Percentiles rank a stretch among this genome's conserved stretches.
Conservation (phyloP, 352 stramenopile genomes). For the Pseudoperonospora humuli region DNA sequence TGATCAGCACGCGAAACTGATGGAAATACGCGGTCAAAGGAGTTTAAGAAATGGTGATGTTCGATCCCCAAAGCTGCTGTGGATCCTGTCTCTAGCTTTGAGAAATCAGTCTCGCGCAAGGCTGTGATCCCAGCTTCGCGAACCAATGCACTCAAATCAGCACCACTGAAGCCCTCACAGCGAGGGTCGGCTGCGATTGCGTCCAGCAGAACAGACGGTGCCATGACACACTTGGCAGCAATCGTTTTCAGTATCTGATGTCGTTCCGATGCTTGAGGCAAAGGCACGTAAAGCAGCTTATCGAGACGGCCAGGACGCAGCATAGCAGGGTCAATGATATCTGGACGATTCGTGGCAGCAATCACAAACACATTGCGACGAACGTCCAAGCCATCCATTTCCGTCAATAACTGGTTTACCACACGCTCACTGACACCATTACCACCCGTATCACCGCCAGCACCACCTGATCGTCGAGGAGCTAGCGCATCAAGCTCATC, state of each 20-base stretch:
- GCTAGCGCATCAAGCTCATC: slow-evolving; percentile 98
- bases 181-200: slow-evolving; percentile 82
- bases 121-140: slow-evolving; percentile 95
- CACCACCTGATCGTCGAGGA: slow-evolving; percentile 81
- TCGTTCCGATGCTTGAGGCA: slow-evolving; percentile 80
- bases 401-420: slow-evolving; percentile 98
- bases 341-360: slow-evolving; percentile 91
- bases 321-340: slow-evolving; percentile 99
- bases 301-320: slow-evolving; percentile 96
- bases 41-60: slow-evolving; percentile 56
- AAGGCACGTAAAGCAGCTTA: slow-evolving; percentile 97
- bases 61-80: slow-evolving; percentile 47
- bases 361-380: slow-evolving; percentile 96
- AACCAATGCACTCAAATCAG: slow-evolving; percentile 95
- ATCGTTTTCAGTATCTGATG: slow-evolving; percentile 90
- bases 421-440: slow-evolving; percentile 92
- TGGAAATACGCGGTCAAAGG: slow-evolving; percentile 77
- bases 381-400: slow-evolving; percentile 98
- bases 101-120: slow-evolving; percentile 65
- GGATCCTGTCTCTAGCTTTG: slow-evolving; percentile 19
- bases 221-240: slow-evolving; percentile 59
- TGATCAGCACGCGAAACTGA: slow-evolving; percentile 79
- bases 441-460: slow-evolving; percentile 43
- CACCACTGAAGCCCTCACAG: slow-evolving; percentile 94
- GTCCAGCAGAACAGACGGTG: slow-evolving; percentile 82